Evolutionary conservation across 495 filamentous ascomycete species (phyloP).

Genomic region (Aspergillus asperescens): DNA sequence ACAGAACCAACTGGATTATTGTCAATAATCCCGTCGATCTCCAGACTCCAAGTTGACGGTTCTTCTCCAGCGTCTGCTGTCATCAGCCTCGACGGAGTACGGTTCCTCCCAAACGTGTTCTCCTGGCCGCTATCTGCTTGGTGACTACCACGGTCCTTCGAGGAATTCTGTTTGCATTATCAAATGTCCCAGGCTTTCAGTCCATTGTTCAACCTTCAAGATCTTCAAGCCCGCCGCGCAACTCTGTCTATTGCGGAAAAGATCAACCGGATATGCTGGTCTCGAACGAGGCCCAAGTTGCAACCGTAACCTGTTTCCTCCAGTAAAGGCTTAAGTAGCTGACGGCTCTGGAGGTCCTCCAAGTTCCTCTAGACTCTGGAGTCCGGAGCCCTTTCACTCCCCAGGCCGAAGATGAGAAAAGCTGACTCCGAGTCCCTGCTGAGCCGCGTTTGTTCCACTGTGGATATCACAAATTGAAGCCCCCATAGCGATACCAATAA

Average conservation of each 20-base stretch:
- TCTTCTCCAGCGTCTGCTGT: neutral
- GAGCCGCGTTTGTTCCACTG: slow-evolving; percentile 4
- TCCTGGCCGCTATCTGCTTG: no score
- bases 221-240: neutral
- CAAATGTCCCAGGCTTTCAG: neutral
- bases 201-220: neutral
- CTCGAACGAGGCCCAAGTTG: slow-evolving; percentile 7
- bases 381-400: neutral
- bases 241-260: neutral
- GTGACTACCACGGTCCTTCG: no score
- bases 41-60: no score
- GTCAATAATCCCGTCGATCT: slow-evolving; percentile 15
- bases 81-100: no score
- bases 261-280: slow-evolving; percentile 7
- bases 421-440: neutral
- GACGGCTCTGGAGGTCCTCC: neutral
- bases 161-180: neutral
- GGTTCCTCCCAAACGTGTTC: no score
- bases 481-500: neutral
- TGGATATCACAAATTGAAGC: neutral
- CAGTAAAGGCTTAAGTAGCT: slow-evolving; percentile 14
- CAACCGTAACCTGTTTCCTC: neutral
- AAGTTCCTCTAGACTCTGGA: neutral
- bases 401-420: neutral
- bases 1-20: slow-evolving; percentile 4